Base-by-base conservation (phyloP, 805 yeast species). In the Lipomyces yamanashiensis region DNA sequence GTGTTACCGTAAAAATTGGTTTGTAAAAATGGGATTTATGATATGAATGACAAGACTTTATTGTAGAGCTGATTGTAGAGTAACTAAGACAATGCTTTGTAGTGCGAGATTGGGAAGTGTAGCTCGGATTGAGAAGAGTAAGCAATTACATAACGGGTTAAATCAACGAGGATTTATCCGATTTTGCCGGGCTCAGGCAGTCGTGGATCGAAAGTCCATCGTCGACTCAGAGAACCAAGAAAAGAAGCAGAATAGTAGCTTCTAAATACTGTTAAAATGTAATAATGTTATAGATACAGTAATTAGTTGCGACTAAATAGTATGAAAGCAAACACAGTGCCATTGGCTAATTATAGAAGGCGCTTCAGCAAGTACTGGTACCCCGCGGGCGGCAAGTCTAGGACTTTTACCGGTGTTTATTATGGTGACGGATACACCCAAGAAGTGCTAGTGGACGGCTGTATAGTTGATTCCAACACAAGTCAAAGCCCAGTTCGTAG, bases 121-220 rank as follows among this genome's bases (percentile, higher is more conserved):
- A 43, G 6, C 48, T 2, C 48, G 1, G 6, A 7, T 21, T 43
- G 48, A 17, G 5, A 12, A 12, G 23, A 28, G 50, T 21, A 45
- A 45, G 12, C 28, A 8, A 17, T 17, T 34, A 12, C 9, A 3
- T 28, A 40, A 45, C 3, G 2, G 2, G 6, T 8, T 19, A 8
- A 45, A 45, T 45, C 4, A 6, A n/a, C 9, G 21, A 36, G 23
- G 23, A 40, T 54, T 54, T 54, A 54, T 33, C 58, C 58, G 23
- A 54, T 54, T 54, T 33, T 44, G 10, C 58, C 58, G 58, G 5
- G 58, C 17, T 34, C 58, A 41, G 57, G 57, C 41, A 43, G 8
- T 17, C 19, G 15, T 13, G 34, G 34, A 33, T 49, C 13, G n/a
- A 28, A 23, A 28, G 28, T 5, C 28, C 28, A 28, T 28, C 28